Evolutionary conservation across 257 asterid genomes (phyloP), one percentile per base, ranked within the genome.

Genomic region (Echium plantagineum): DNA sequence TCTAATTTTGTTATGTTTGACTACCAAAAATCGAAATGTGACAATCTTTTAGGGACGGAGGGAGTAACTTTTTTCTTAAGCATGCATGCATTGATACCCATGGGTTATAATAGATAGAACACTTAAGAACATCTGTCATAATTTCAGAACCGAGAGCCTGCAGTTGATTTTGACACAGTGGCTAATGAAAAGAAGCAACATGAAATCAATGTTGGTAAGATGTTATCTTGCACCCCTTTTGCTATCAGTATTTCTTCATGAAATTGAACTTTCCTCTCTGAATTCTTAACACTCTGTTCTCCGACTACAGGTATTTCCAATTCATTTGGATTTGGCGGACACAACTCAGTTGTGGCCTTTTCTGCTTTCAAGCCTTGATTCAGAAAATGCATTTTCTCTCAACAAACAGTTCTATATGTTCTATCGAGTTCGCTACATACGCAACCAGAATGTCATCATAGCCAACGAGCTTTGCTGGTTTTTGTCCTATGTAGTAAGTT

Each of bases 281-380:
- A 55, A 31, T 35, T 2, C 28, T 4, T 53, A 53, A 53, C 22
- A 55, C 47, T 22, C 38, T 15, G 19, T 9, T 38, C 16, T 57
- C 63, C 57, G 17, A 30, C 13, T 77, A 83, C 94, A 88, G 96
- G 76, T 55, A 88, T 88, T 64, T 83, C 96, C 22, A 88, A 88
- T 59, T 83, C 96, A 55, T 83, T 83, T 31, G 95, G 96, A 64
- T 83, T 83, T 65, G 94, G 95, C 21, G 95, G 95, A 35, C 96
- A 87, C 80, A 86, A 88, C 77, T 88, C 94, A 12, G 93, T 78
- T 9, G 85, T 80, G 19, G 84, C 72, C 15, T 85, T 88, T 75
- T 77, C 94, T 47, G 94, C 90, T 66, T 83, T 78, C 90, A 80
- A 83, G 72, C 85, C 84, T 18, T 89, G 77, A 85, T 64, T n/a